A percentile compares a stretch with the other conserved stretches of the same genome.
phyloP scores from a whole-genome alignment of 2,329 filamentous ascomycete genomes.

The Paecilomyces fulvus region DNA sequence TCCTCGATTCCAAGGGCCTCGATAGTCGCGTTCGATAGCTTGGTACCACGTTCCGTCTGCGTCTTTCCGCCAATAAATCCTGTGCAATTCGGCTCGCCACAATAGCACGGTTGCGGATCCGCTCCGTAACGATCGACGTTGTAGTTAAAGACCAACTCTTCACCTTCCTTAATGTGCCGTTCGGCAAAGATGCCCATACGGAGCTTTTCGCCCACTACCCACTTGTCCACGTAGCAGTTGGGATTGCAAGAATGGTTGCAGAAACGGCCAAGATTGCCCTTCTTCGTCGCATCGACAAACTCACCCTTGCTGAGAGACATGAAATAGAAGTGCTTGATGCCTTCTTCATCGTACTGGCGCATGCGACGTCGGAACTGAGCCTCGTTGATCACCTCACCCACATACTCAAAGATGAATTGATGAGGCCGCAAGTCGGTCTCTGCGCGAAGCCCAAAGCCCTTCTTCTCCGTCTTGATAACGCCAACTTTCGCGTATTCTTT shows the following conservation, averaged over 20 bases:
- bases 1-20: conserved; percentile 95
- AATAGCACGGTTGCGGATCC: conserved; percentile 94
- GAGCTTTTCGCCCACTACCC: conserved; percentile 93
- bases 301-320: conserved; percentile 97
- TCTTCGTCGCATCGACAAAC: conserved; percentile 96
- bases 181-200: conserved; percentile 98
- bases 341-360: conserved; percentile 87
- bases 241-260: conserved; percentile 99
- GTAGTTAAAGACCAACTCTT: conserved; percentile 98
- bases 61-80: conserved; percentile 97
- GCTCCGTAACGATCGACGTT: conserved; percentile 97
- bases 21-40: conserved; percentile 78
- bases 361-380: conserved; percentile 80
- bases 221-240: conserved; percentile 99
- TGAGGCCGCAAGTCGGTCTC: conserved; percentile 68
- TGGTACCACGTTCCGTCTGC: conserved; percentile 90
- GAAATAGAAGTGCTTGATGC: conserved; percentile 99
- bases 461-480: conserved; percentile 97
- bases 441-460: conserved; percentile 84
- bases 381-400: conserved; percentile 96
- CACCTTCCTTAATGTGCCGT: conserved; percentile 73
- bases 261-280: conserved; percentile 89
- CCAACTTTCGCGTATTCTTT: conserved; percentile 85
- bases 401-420: conserved; percentile 96
- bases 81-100: conserved; percentile 85